Percentiles rank a stretch among this genome's conserved stretches.
These are phyloP conservation scores for Magnaporthiopsis poae DNA, from an alignment of 2,329 filamentous ascomycete species.

Conservation along the genomic window DNA sequence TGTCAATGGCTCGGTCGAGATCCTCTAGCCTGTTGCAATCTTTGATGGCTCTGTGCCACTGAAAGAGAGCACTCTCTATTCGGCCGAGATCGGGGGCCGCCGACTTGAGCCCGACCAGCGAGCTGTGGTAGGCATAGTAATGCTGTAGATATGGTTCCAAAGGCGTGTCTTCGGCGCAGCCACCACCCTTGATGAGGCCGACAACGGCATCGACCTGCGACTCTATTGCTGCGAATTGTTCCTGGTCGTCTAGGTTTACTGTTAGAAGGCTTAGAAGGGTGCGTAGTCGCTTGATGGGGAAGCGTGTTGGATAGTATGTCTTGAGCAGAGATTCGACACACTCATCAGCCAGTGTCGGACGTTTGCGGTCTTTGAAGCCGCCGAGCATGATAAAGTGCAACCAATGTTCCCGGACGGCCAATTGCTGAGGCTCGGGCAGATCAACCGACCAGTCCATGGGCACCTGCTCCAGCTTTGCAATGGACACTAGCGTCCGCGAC, in stretches of 20 bases:
- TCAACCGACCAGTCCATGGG: conserved; percentile 47
- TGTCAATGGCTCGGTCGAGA: conserved; percentile 36
- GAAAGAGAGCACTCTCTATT: conserved; percentile 27
- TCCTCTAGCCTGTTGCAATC: conserved; percentile 29
- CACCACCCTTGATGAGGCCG: conserved; percentile 25
- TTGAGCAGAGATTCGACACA: conserved; percentile 37
- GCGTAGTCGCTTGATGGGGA: conserved; percentile 43
- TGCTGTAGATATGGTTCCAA: conserved; percentile 38
- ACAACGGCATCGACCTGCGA: conserved; percentile 29
- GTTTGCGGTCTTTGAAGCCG: conserved; percentile 22
- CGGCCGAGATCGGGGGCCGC: conserved; percentile 17
- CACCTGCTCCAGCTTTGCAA: conserved; percentile 50
- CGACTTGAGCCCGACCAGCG: conserved; percentile 33
- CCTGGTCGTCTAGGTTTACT: conserved; percentile 36
- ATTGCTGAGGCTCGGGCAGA: conserved; percentile 41
- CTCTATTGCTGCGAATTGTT: conserved; percentile 29
- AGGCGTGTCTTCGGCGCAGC: conserved; percentile 34
- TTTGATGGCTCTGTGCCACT: conserved; percentile 35
- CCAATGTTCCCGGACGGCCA: conserved; percentile 51
- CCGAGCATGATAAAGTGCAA: conserved; percentile 38
- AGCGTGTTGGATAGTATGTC: conserved; percentile 38
- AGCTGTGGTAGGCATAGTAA: conserved; percentile 35
- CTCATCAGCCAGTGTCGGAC: conserved; percentile 33
- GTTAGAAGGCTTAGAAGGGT: conserved; percentile 40
- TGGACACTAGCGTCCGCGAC: conserved; percentile 48